Percentiles rank a stretch among this genome's conserved stretches.
These are phyloP conservation scores for Rubroshorea leprosula DNA, from an alignment of 345 rosid genomes.

Conservation along the genomic window DNA sequence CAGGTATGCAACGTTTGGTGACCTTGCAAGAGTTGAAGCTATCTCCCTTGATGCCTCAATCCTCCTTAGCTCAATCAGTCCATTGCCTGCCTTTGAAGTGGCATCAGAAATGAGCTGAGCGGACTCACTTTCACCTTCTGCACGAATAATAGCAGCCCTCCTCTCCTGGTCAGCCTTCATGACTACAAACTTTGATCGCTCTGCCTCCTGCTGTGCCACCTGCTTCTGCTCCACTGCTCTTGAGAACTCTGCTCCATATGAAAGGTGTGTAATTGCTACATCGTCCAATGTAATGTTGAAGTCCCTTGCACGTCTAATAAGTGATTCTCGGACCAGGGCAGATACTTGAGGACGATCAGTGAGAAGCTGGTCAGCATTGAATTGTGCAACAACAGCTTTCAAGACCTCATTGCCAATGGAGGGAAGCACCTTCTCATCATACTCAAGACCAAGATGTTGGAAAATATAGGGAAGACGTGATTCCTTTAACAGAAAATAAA, in stretches of 20 bases:
- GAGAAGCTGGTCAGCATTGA: constrained; percentile 98
- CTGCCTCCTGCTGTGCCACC: constrained; percentile 99
- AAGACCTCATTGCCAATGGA: constrained; percentile 97
- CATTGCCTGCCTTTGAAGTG: constrained; percentile 73
- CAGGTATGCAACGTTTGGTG: constrained; percentile 80
- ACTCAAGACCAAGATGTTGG: constrained; percentile 86
- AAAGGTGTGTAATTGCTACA: constrained; percentile 93
- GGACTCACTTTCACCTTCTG: constrained; percentile 98
- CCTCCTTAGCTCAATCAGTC: constrained; percentile 92
- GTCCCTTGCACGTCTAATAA: constrained; percentile 72
- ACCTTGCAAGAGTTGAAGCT: constrained; percentile 78
- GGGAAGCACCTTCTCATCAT: constrained; percentile 93
- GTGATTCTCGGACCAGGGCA: constrained; percentile 67
- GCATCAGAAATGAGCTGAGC: constrained; percentile 89
- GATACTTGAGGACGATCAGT: constrained; percentile 98
- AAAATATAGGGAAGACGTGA: constrained; percentile 64
- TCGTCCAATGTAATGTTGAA: constrained; percentile 86
- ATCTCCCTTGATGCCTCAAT: constrained; percentile 94
- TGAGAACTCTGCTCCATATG: constrained; percentile 87
- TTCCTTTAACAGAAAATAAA: constrained; percentile 33
- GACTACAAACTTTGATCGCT: constrained; percentile 90
- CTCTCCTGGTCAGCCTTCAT: constrained; percentile 99
- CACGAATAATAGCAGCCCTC: constrained; percentile 90
- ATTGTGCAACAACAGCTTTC: constrained; percentile 95
- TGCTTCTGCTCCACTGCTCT: constrained; percentile 97